These are phyloP conservation scores for Fusarium annulatum DNA, from an alignment of 2,329 filamentous ascomycete species.

Conservation along the genomic window DNA sequence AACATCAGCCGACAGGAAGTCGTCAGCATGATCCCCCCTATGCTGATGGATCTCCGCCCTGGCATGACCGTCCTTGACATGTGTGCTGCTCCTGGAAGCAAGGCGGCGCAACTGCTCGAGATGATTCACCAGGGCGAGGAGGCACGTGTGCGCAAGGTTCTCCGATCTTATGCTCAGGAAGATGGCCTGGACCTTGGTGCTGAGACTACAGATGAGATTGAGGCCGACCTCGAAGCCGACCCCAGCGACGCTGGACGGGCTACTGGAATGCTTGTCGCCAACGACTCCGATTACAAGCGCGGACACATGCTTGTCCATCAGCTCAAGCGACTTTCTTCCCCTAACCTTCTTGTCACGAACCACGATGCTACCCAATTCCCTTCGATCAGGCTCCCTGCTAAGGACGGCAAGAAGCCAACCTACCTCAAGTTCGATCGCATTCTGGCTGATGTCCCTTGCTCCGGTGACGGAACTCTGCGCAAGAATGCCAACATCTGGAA, in stretches of 20 bases:
- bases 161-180: slow-evolving; percentile 71
- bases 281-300: slow-evolving; percentile 96
- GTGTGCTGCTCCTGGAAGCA: slow-evolving; percentile 96
- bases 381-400: slow-evolving; percentile 81
- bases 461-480: slow-evolving; percentile 90
- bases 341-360: slow-evolving; percentile 96
- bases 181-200: slow-evolving; percentile 65
- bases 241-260: slow-evolving; percentile 83
- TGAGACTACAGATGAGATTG: slow-evolving; percentile 60
- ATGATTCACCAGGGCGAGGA: slow-evolving; percentile 95
- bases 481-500: slow-evolving; percentile 97
- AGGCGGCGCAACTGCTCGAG: slow-evolving; percentile 94
- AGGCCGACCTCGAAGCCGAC: slow-evolving; percentile 67
- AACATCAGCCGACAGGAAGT: slow-evolving; percentile 98
- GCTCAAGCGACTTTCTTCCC: slow-evolving; percentile 95
- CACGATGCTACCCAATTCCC: slow-evolving; percentile 97
- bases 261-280: slow-evolving; percentile 92
- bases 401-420: slow-evolving; percentile 65
- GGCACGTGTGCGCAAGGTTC: slow-evolving; percentile 78
- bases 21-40: slow-evolving; percentile 97
- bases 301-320: slow-evolving; percentile 98
- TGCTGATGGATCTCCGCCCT: slow-evolving; percentile 89
- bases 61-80: slow-evolving; percentile 95
- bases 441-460: slow-evolving; percentile 95
- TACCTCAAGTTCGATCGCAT: slow-evolving; percentile 98